Evolutionary conservation across 2,329 filamentous ascomycete genomes (phyloP).

Genomic region (Pseudopithomyces maydicus): DNA sequence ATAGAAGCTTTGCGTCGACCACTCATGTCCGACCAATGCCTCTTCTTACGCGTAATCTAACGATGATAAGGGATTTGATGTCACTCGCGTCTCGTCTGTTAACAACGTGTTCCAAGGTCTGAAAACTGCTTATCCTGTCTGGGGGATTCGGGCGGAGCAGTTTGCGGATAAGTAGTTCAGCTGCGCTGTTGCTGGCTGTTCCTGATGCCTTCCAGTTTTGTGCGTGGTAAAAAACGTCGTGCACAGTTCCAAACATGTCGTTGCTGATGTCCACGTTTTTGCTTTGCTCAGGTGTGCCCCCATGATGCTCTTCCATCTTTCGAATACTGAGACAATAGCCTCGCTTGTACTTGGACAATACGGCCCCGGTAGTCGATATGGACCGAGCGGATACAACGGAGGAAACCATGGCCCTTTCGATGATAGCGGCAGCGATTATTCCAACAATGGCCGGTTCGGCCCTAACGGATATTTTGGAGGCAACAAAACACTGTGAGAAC

Average conservation of each 20-base stretch:
- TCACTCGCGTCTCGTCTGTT: constrained; percentile 13
- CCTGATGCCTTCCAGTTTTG: not conserved
- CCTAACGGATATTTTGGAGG: constrained; percentile 1
- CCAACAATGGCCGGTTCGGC: constrained; percentile 10
- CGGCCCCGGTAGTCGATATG: constrained; percentile 15
- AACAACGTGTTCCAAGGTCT: constrained; percentile 9
- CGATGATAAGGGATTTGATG: constrained; percentile 7
- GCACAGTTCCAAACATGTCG: constrained; percentile 4
- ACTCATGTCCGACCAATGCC: constrained; percentile 4
- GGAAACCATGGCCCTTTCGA: constrained; percentile 4
- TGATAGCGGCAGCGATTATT: constrained; percentile 3
- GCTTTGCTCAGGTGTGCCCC: constrained; percentile 10
- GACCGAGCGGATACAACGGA: constrained; percentile 8
- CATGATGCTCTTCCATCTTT: constrained; percentile 4
- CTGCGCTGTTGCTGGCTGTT: not conserved
- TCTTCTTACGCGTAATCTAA: constrained; percentile 8
- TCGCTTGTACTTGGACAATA: constrained; percentile 16
- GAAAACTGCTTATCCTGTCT: constrained; percentile 6
- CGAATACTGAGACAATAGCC: constrained; percentile 9
- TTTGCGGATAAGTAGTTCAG: constrained; percentile 10
- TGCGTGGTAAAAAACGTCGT: not conserved
- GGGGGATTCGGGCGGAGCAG: not conserved
- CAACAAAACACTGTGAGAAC: not conserved
- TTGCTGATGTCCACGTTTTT: constrained; percentile 6
- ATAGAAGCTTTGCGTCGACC: constrained; percentile 2